Conservation (phyloP, 768 basidiomycete genomes). For the Symmetrospora coprosmae region DNA sequence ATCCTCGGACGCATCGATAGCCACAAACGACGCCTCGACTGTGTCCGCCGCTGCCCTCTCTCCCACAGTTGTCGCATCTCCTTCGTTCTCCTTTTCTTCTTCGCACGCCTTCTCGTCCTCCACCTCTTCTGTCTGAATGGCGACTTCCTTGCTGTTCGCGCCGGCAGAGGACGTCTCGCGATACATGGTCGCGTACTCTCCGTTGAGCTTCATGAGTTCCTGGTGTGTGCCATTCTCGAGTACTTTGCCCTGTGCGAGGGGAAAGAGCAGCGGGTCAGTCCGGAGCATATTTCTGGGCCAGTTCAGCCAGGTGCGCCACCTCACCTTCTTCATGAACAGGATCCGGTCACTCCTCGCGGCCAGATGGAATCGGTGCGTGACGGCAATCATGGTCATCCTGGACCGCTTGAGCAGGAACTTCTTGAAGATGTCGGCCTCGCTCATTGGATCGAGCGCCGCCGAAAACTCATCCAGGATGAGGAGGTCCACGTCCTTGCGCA, state of each 20-base stretch:
- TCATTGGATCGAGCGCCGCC: constrained; percentile 4
- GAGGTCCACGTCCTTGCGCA: not conserved
- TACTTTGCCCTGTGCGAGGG: not conserved
- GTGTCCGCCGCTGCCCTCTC: too few relatives aligned
- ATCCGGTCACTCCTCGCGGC: not conserved
- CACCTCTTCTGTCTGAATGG: not conserved
- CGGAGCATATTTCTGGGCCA: too few relatives aligned
- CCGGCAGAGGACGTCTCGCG: not conserved
- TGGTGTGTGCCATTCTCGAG: not conserved
- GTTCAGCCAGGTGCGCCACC: too few relatives aligned
- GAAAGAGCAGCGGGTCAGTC: too few relatives aligned
- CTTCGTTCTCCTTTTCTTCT: too few relatives aligned
- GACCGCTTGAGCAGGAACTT: not conserved
- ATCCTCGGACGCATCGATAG: too few relatives aligned
- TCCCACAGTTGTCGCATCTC: too few relatives aligned
- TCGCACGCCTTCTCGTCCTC: not conserved
- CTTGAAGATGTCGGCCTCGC: constrained; percentile 4
- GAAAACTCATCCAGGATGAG: constrained; percentile 2
- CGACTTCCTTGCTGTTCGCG: not conserved
- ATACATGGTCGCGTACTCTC: constrained; percentile 3
- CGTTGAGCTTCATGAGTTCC: not conserved
- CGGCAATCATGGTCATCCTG: not conserved
- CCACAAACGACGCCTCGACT: too few relatives aligned
- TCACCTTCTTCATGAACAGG: too few relatives aligned
- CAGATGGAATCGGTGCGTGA: constrained; percentile 4